A percentile compares a stretch with the other conserved stretches of the same genome.
Conservation (phyloP, 2,329 filamentous ascomycete species). For the Trichophyton mentagrophytes region DNA sequence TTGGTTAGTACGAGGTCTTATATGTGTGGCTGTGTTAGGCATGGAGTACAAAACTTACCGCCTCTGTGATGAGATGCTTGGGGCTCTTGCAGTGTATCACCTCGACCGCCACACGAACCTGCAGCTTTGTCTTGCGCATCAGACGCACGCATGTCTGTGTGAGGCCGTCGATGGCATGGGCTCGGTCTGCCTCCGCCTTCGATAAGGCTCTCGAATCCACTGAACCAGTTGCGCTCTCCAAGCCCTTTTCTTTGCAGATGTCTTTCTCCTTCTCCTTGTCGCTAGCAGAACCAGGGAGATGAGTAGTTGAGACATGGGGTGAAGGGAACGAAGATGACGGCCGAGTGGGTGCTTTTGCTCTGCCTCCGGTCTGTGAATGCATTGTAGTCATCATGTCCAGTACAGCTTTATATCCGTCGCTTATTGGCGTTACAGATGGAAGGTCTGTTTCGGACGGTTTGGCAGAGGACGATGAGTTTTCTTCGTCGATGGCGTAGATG, state of each 20-base stretch:
- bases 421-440: constrained; percentile 41
- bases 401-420: constrained; percentile 62
- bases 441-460: constrained; percentile 35
- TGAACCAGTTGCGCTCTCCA: constrained; percentile 23
- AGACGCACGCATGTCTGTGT: constrained; percentile 74
- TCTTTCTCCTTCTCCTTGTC: background rate
- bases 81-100: constrained; percentile 98
- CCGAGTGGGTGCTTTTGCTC: constrained; percentile 25
- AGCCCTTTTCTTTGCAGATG: background rate
- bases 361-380: constrained; percentile 46
- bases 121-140: constrained; percentile 77
- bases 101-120: constrained; percentile 87
- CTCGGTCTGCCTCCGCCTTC: constrained; percentile 64
- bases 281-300: constrained; percentile 14
- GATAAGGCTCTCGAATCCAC: constrained; percentile 39
- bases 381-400: constrained; percentile 63
- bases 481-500: constrained; percentile 88
- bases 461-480: constrained; percentile 39
- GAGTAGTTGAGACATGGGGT: constrained; percentile 15
- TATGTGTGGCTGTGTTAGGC: background rate
- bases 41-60: constrained; percentile 38
- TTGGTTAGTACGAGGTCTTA: background rate
- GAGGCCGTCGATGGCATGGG: constrained; percentile 68
- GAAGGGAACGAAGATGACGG: constrained; percentile 5
- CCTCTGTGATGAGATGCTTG: constrained; percentile 89